These are phyloP conservation scores for Russula vinacea DNA, from an alignment of 768 basidiomycete genomes.

Conservation along the genomic window DNA sequence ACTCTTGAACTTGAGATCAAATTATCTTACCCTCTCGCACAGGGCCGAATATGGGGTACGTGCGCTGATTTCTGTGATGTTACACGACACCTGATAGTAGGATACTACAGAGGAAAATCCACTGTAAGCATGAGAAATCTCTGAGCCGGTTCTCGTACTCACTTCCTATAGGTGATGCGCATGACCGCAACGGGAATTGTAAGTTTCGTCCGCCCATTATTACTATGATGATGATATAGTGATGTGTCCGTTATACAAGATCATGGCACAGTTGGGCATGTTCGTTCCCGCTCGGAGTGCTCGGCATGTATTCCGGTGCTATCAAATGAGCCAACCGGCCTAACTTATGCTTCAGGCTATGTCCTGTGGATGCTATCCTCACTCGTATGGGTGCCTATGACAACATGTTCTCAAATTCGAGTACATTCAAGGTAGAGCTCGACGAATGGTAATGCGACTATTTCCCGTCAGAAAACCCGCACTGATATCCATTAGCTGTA, in stretches of 20 bases:
- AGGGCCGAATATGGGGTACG: conserved; percentile 90
- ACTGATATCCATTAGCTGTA: conserved; percentile 54
- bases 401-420: conserved; percentile 91
- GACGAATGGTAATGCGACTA: conserved; percentile 77
- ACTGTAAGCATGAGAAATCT: conserved; percentile 46
- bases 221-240: background rate
- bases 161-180: conserved; percentile 62
- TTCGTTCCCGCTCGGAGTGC: conserved; percentile 84
- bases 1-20: background rate
- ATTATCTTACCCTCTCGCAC: conserved; percentile 2
- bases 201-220: conserved; percentile 32
- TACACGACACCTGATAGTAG: background rate
- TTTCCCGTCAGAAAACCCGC: background rate
- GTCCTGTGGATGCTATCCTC: conserved; percentile 86
- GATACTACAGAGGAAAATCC: conserved; percentile 60
- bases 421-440: conserved; percentile 97
- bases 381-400: conserved; percentile 99
- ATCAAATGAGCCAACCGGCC: conserved; percentile 9
- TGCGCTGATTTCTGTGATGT: conserved; percentile 13
- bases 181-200: conserved; percentile 95
- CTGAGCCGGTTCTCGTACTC: background rate
- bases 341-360: conserved; percentile 49
- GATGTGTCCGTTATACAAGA: conserved; percentile 39
- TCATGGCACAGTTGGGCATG: conserved; percentile 96
- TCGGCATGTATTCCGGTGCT: conserved; percentile 44